phyloP scores from a whole-genome alignment of 192 early-diverging fungal genomes.

The Dispira parvispora region DNA sequence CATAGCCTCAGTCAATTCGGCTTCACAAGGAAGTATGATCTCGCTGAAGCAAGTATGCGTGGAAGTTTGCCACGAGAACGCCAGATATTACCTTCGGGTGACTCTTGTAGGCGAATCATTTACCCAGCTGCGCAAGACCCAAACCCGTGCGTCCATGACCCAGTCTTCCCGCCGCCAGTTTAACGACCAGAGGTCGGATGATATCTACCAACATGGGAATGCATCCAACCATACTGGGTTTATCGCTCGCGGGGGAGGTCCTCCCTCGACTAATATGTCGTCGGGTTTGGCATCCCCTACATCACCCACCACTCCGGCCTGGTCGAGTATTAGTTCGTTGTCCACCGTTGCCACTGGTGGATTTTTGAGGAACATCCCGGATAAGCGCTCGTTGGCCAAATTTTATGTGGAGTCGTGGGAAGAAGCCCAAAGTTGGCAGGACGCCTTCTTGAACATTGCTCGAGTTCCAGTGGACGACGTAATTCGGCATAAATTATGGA shows the following conservation, averaged over 20 bases:
- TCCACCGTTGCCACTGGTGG: slow-evolving; percentile 6
- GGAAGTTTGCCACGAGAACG: neutral
- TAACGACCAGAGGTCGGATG: no score
- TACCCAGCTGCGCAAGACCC: slow-evolving; percentile 3
- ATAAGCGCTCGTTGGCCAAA: neutral
- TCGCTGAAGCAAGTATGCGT: slow-evolving; percentile 5
- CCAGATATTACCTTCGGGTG: neutral
- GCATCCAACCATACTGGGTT: neutral
- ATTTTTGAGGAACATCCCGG: slow-evolving; percentile 7
- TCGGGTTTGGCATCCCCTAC: neutral
- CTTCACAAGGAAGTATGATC: neutral
- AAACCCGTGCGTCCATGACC: neutral
- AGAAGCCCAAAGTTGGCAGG: slow-evolving; percentile 4
- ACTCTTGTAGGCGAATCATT: slow-evolving; percentile 7
- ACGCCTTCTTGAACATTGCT: slow-evolving; percentile 6
- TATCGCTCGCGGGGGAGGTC: neutral
- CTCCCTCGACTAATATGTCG: neutral
- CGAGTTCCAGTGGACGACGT: slow-evolving; percentile 3
- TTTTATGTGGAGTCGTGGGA: slow-evolving; percentile 4
- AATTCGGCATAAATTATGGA: neutral
- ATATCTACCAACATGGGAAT: no score
- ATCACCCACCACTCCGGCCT: neutral
- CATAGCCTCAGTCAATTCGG: neutral
- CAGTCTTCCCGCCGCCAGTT: no score
- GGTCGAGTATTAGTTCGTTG: neutral